Percentiles rank a stretch among this genome's conserved stretches.
Conservation (phyloP, 306 rosid genomes). For the Trifolium repens region DNA sequence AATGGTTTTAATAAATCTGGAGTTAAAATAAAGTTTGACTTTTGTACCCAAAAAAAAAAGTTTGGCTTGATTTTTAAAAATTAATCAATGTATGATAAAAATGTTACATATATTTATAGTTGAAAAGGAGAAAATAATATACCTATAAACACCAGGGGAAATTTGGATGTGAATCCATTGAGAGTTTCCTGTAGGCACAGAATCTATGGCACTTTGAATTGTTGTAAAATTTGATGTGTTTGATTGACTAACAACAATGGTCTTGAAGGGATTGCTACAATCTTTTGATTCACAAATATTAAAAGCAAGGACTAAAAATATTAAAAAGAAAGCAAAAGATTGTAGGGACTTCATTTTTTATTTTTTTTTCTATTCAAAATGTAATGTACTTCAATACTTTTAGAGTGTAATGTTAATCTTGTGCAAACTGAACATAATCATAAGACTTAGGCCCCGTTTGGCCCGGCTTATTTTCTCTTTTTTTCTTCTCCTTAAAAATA, state of each 20-base stretch:
- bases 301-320: not conserved
- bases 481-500: too few relatives aligned
- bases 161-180: conserved; percentile 47
- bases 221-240: conserved; percentile 34
- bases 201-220: conserved; percentile 49
- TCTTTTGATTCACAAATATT: conserved; percentile 21
- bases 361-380: too few relatives aligned
- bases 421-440: not conserved
- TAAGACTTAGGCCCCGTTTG: too few relatives aligned
- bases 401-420: not conserved
- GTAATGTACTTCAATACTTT: not conserved
- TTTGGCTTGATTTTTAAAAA: not conserved
- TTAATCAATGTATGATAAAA: not conserved
- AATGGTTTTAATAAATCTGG: not conserved
- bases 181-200: conserved; percentile 28
- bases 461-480: too few relatives aligned
- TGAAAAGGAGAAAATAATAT: not conserved
- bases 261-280: conserved; percentile 22
- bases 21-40: too few relatives aligned
- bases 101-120: not conserved
- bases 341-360: conserved; percentile 18
- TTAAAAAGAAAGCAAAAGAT: not conserved
- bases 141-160: conserved; percentile 37
- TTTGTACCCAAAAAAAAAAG: too few relatives aligned
- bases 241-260: conserved; percentile 23